phyloP scores from a whole-genome alignment of 441 rosid genomes.

The Aleurites moluccanus region DNA sequence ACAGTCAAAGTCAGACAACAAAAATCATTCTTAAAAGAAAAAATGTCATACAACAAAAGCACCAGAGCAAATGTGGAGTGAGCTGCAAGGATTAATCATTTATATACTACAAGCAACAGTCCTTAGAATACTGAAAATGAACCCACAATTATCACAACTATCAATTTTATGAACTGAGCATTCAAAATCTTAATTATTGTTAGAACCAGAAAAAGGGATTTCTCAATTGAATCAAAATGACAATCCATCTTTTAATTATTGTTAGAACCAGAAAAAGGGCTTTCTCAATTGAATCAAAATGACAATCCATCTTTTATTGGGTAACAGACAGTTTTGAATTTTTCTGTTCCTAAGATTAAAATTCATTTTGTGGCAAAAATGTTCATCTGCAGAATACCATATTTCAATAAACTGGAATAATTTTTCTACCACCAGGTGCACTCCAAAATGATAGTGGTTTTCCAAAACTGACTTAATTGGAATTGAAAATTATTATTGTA shows the following conservation, averaged over 20 bases:
- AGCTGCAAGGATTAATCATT: not conserved
- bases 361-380: not conserved
- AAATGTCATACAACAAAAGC: not conserved
- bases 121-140: not conserved
- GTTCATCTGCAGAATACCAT: not conserved
- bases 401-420: not conserved
- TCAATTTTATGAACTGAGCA: too few relatives aligned
- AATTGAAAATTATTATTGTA: not conserved
- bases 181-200: not conserved
- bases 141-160: not conserved
- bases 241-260: not conserved
- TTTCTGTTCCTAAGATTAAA: not conserved
- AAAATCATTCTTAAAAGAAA: too few relatives aligned
- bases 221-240: not conserved
- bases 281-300: not conserved
- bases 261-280: not conserved
- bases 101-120: not conserved
- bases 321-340: not conserved
- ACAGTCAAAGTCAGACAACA: not conserved
- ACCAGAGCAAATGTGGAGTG: not conserved
- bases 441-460: not conserved
- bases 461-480: not conserved
- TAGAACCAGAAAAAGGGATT: not conserved
- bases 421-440: not conserved
- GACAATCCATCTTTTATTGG: not conserved